Percentiles rank a stretch among this genome's conserved stretches.
Conservation (phyloP, 139 green algal species). For the Microglena sp. region DNA sequence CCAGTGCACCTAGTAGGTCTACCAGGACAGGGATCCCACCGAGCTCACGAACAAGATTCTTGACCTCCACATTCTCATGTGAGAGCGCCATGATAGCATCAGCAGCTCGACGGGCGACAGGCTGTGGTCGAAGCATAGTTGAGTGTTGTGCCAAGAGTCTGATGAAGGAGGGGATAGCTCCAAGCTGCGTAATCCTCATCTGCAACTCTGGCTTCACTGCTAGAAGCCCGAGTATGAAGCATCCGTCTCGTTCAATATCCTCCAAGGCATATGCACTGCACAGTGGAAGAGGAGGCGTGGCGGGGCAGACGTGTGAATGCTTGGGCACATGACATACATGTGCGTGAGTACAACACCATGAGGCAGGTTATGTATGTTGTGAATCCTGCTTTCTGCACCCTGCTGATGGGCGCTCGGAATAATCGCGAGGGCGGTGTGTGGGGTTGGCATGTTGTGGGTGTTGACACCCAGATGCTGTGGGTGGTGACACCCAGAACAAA, state of each 20-base stretch:
- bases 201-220: conserved; percentile 85
- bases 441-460: neutral
- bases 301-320: neutral
- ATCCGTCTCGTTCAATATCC: conserved; percentile 81
- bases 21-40: conserved; percentile 90
- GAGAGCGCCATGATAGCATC: conserved; percentile 95
- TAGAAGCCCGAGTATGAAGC: conserved; percentile 84
- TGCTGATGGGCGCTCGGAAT: neutral
- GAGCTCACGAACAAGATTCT: conserved; percentile 70
- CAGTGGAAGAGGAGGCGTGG: neutral
- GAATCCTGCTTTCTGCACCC: neutral
- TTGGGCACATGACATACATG: neutral
- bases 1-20: conserved; percentile 65
- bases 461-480: too few species aligned
- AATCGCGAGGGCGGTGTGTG: neutral
- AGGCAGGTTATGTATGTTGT: neutral
- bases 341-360: neutral
- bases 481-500: too few species aligned
- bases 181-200: conserved; percentile 67
- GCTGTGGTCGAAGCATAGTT: too few species aligned
- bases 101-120: conserved; percentile 71
- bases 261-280: conserved; percentile 16
- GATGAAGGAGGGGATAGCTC: too few species aligned
- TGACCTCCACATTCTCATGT: conserved; percentile 91
- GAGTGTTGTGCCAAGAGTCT: neutral